Evolutionary conservation across 164 flowering plant genomes (phyloP).

Genomic region (Warburgia ugandensis): DNA sequence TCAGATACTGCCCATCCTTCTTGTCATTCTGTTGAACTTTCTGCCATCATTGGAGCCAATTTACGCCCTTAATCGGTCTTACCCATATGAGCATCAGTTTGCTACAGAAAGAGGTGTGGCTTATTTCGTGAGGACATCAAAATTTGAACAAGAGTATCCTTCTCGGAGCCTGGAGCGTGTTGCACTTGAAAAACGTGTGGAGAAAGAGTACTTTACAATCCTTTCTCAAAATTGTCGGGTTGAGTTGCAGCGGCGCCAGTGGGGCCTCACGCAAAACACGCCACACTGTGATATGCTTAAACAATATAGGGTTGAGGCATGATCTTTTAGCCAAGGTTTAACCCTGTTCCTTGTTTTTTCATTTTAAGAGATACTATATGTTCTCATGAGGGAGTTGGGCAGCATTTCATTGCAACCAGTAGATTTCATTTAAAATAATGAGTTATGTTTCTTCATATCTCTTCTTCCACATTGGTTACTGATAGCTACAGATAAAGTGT

Average conservation of each 20-base stretch:
- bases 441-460: no score
- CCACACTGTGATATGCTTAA: slow-evolving; percentile 73
- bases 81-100: slow-evolving; percentile 38
- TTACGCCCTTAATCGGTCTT: slow-evolving; percentile 39
- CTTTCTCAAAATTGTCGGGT: slow-evolving; percentile 58
- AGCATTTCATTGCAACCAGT: no score
- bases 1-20: slow-evolving; percentile 67
- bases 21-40: slow-evolving; percentile 54
- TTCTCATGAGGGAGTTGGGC: no score
- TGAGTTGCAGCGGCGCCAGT: slow-evolving; percentile 65
- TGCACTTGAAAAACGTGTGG: slow-evolving; percentile 42
- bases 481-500: no score
- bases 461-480: no score
- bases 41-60: slow-evolving; percentile 67
- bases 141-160: slow-evolving; percentile 72
- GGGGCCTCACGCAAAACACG: slow-evolving; percentile 60
- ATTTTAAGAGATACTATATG: no score
- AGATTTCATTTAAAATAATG: no score
- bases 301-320: slow-evolving; percentile 34
- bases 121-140: slow-evolving; percentile 53
- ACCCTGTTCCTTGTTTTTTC: no score
- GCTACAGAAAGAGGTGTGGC: slow-evolving; percentile 55
- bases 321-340: no score
- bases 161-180: slow-evolving; percentile 30
- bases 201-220: slow-evolving; percentile 45